A percentile compares a stretch with the other conserved stretches of the same genome.
These are phyloP conservation scores for Xylariaceae sp. DNA, from an alignment of 2,329 filamentous ascomycete genomes.

Conservation along the genomic window DNA sequence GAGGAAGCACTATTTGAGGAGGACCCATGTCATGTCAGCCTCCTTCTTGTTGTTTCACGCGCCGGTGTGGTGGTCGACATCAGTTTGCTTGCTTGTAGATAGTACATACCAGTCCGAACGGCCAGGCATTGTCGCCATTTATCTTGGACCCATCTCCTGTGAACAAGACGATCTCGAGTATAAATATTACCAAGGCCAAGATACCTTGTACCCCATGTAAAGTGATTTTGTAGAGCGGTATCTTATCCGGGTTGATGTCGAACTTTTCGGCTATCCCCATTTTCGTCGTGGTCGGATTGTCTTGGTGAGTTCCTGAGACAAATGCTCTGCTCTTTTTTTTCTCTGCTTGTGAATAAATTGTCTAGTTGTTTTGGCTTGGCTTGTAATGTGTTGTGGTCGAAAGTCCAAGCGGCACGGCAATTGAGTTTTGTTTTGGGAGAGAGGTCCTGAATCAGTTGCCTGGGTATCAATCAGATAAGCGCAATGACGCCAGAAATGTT, in stretches of 20 bases:
- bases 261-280: conserved; percentile 43
- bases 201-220: conserved; percentile 54
- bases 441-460: no score
- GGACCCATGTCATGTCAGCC: not conserved
- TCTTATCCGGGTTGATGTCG: conserved; percentile 50
- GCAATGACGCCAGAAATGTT: no score
- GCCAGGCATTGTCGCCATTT: conserved; percentile 58
- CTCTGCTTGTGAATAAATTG: no score
- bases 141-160: conserved; percentile 44
- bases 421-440: no score
- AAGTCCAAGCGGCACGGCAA: no score
- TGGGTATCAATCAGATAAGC: no score
- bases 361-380: no score
- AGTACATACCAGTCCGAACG: conserved; percentile 58
- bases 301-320: no score
- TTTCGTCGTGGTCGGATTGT: conserved; percentile 1
- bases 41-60: no score
- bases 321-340: no score
- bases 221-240: conserved; percentile 54
- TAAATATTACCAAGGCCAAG: conserved; percentile 53
- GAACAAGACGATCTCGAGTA: conserved; percentile 58
- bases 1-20: conserved; percentile 54
- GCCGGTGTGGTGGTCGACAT: not conserved
- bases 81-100: conserved; percentile 4
- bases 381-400: no score